phyloP scores from a whole-genome alignment of 2,329 filamentous ascomycete species.

The Davidsoniella virescens region DNA sequence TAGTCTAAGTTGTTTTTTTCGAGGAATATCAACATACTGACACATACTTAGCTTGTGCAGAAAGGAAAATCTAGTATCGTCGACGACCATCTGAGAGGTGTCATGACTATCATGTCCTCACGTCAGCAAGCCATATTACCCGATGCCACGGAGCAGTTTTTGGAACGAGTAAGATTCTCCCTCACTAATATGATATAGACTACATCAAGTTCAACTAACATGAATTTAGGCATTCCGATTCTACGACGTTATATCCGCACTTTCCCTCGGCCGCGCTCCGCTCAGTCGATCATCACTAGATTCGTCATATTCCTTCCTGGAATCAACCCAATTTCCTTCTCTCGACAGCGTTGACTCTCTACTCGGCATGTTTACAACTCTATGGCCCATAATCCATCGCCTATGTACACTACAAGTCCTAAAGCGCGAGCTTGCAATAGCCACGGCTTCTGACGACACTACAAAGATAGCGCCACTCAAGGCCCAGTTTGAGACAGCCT shows the following conservation, averaged over 20 bases:
- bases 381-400: constrained; percentile 48
- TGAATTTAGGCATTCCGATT: constrained; percentile 41
- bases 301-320: constrained; percentile 32
- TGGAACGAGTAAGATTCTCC: constrained; percentile 34
- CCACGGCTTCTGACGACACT: constrained; percentile 25
- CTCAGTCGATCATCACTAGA: constrained; percentile 29
- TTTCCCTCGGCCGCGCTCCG: constrained; percentile 41
- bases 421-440: constrained; percentile 34
- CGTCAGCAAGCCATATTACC: constrained; percentile 17
- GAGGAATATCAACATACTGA: background rate
- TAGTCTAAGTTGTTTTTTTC: background rate
- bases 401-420: constrained; percentile 38
- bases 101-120: constrained; percentile 40
- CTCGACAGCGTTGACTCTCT: constrained; percentile 39
- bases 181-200: background rate
- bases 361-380: constrained; percentile 43
- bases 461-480: constrained; percentile 32
- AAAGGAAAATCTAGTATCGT: constrained; percentile 43
- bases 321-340: constrained; percentile 27
- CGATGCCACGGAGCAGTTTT: constrained; percentile 37
- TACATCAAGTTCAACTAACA: background rate
- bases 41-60: constrained; percentile 37
- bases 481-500: constrained; percentile 33
- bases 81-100: constrained; percentile 43
- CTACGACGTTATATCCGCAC: constrained; percentile 47